Conservation (phyloP, 805 yeast species). For the Ogataea parapolymorpha region DNA sequence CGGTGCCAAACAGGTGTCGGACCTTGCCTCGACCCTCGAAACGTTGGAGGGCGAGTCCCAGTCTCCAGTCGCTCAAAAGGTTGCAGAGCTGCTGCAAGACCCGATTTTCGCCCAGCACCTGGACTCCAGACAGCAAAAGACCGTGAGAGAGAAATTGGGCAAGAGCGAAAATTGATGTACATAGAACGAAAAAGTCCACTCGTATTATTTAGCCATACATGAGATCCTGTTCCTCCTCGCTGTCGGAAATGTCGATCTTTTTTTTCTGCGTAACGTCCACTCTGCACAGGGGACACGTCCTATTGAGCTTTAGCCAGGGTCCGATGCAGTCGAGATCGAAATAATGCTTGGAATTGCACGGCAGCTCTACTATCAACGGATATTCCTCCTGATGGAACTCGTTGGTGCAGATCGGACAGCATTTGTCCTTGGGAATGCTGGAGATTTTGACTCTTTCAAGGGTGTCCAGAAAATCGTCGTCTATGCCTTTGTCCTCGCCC, state of each 20-base stretch:
- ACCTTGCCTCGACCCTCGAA: slow-evolving; percentile 24
- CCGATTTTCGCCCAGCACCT: slow-evolving; percentile 64
- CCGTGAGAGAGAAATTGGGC: slow-evolving; percentile 14
- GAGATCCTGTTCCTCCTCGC: slow-evolving; percentile 66
- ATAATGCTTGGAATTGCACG: slow-evolving; percentile 64
- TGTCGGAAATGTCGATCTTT: slow-evolving; percentile 36
- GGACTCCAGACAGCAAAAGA: slow-evolving; percentile 24
- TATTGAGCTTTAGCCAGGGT: slow-evolving; percentile 77
- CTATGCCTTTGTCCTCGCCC: slow-evolving; percentile 44
- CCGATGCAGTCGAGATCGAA: slow-evolving; percentile 89
- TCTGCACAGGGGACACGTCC: slow-evolving; percentile 86
- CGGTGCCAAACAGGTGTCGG: slow-evolving; percentile 18
- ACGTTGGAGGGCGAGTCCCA: slow-evolving; percentile 21
- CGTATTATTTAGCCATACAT: slow-evolving; percentile 56
- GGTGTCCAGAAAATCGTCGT: slow-evolving; percentile 68
- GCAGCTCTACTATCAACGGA: slow-evolving; percentile 74
- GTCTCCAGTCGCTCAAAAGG: slow-evolving; percentile 58
- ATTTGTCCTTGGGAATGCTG: slow-evolving; percentile 45
- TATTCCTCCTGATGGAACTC: slow-evolving; percentile 67
- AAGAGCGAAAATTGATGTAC: slow-evolving; percentile 2
- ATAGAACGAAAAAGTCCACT: slow-evolving; percentile 2
- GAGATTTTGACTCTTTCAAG: slow-evolving; percentile 62
- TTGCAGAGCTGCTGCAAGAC: slow-evolving; percentile 64
- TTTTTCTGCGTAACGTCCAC: slow-evolving; percentile 54
- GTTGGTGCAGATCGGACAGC: slow-evolving; percentile 84